phyloP scores from a whole-genome alignment of 2,329 filamentous ascomycete species.

The Stachybotrys echinatus region DNA sequence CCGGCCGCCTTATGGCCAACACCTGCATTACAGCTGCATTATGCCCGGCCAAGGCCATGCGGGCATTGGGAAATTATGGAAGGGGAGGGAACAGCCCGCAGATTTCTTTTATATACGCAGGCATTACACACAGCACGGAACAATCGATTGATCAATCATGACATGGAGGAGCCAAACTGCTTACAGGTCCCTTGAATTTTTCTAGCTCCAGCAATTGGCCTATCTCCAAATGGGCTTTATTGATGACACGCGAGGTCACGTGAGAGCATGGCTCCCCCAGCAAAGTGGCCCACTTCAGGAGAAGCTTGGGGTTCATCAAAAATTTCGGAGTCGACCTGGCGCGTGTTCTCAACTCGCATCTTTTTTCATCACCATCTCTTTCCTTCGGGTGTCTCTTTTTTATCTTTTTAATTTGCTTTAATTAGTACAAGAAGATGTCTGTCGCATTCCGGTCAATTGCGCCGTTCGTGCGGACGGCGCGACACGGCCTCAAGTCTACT shows the following conservation, averaged over 20 bases:
- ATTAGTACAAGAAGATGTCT: constrained; percentile 58
- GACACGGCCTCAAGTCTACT: constrained; percentile 64
- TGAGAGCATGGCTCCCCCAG: constrained; percentile 10
- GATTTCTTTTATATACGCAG: too few species aligned
- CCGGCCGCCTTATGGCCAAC: too few species aligned
- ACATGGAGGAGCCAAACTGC: too few species aligned
- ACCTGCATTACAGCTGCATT: too few species aligned
- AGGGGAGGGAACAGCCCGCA: too few species aligned
- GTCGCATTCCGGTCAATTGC: constrained; percentile 71
- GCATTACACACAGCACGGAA: too few species aligned
- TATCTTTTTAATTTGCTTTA: neutral
- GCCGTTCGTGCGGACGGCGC: constrained; percentile 78
- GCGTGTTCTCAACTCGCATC: constrained; percentile 11
- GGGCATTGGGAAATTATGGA: too few species aligned
- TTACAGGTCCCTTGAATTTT: too few species aligned
- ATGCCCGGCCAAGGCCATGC: too few species aligned
- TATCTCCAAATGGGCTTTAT: neutral
- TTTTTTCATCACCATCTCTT: constrained; percentile 15
- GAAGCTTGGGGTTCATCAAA: constrained; percentile 18
- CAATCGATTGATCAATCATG: too few species aligned
- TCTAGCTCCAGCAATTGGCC: too few species aligned
- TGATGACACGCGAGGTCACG: constrained; percentile 10
- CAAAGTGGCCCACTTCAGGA: constrained; percentile 11
- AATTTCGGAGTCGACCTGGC: constrained; percentile 24
- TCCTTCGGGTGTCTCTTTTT: constrained; percentile 17